Evolutionary conservation across 2,329 filamentous ascomycete species (phyloP).

Genomic region (Thelonectria discophora): DNA sequence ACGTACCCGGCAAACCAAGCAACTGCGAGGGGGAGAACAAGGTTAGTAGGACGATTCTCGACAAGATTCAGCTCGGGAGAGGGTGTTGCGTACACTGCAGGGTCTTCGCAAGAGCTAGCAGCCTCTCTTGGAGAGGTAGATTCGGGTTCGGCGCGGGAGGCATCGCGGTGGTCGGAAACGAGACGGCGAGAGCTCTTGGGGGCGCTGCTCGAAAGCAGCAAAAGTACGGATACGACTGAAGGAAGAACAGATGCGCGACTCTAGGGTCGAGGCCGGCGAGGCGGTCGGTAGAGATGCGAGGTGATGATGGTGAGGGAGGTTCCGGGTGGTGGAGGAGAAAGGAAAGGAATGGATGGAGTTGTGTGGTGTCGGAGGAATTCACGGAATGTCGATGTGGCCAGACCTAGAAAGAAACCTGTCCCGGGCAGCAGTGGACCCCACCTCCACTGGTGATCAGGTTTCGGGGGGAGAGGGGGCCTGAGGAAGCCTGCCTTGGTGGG

Average conservation of each 20-base stretch:
- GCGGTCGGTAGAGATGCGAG: neutral
- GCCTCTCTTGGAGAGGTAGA: slow-evolving; percentile 76
- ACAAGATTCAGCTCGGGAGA: slow-evolving; percentile 9
- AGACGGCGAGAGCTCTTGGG: neutral
- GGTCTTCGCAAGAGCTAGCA: slow-evolving; percentile 83
- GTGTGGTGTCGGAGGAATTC: slow-evolving; percentile 18
- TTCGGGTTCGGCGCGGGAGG: slow-evolving; percentile 78
- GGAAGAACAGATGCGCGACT: slow-evolving; percentile 22
- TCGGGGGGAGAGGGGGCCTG: slow-evolving; percentile 13
- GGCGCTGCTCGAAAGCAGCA: slow-evolving; percentile 21
- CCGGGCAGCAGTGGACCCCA: neutral
- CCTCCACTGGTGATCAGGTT: slow-evolving; percentile 8
- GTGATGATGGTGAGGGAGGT: slow-evolving; percentile 19
- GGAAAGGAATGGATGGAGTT: slow-evolving; percentile 8
- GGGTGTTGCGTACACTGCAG: slow-evolving; percentile 78
- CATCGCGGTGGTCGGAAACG: slow-evolving; percentile 50
- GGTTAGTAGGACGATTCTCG: slow-evolving; percentile 33
- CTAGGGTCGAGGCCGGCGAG: slow-evolving; percentile 4
- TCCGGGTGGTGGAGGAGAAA: neutral
- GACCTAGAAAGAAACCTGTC: slow-evolving; percentile 10
- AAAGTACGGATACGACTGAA: slow-evolving; percentile 5
- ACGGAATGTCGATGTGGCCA: slow-evolving; percentile 26
- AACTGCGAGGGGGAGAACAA: slow-evolving; percentile 56
- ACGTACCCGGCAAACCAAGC: slow-evolving; percentile 86
- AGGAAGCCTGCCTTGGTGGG: neutral